Evolutionary conservation across 1,284 basidiomycete genomes (phyloP).

Genomic region (Vanrija sp.): DNA sequence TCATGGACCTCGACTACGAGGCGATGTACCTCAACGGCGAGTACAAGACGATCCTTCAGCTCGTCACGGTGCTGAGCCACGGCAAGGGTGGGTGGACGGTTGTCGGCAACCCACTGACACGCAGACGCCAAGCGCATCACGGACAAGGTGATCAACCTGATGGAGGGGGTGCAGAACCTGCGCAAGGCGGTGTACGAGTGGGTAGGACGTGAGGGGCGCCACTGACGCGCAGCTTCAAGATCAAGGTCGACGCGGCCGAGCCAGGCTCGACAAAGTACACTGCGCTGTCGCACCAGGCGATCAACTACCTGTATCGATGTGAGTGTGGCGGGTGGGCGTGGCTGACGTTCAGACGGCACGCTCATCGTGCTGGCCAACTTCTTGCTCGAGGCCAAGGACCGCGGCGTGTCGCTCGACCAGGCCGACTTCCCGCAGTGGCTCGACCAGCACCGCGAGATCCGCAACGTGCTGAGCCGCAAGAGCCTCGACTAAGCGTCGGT

Average conservation of each 20-base stretch:
- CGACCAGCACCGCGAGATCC: slow-evolving; percentile 74
- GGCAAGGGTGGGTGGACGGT: slow-evolving; percentile 34
- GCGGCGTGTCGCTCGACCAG: slow-evolving; percentile 49
- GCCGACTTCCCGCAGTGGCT: slow-evolving; percentile 74
- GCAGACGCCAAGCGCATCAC: slow-evolving; percentile 90
- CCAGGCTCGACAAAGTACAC: slow-evolving; percentile 70
- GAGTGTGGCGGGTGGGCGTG: slow-evolving; percentile 3
- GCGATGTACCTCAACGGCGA: slow-evolving; percentile 87
- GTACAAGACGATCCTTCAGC: slow-evolving; percentile 93
- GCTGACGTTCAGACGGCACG: slow-evolving; percentile 64
- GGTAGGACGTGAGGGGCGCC: slow-evolving; percentile 23
- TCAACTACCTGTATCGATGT: slow-evolving; percentile 72
- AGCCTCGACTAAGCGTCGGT: slow-evolving; percentile 62
- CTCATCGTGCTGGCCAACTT: slow-evolving; percentile 95
- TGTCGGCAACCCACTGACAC: slow-evolving; percentile 41
- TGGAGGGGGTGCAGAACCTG: slow-evolving; percentile 88
- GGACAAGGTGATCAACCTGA: slow-evolving; percentile 80
- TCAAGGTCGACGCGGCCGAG: slow-evolving; percentile 78
- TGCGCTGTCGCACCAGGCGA: slow-evolving; percentile 67
- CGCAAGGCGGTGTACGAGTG: slow-evolving; percentile 89
- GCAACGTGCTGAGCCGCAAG: slow-evolving; percentile 65
- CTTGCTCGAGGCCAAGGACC: slow-evolving; percentile 67
- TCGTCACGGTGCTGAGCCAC: slow-evolving; percentile 51
- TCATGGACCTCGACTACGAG: slow-evolving; percentile 75
- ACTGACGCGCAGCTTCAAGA: slow-evolving; percentile 65